These are phyloP conservation scores for Neurospora sp. DNA, from an alignment of 495 filamentous ascomycete species.

Conservation along the genomic window DNA sequence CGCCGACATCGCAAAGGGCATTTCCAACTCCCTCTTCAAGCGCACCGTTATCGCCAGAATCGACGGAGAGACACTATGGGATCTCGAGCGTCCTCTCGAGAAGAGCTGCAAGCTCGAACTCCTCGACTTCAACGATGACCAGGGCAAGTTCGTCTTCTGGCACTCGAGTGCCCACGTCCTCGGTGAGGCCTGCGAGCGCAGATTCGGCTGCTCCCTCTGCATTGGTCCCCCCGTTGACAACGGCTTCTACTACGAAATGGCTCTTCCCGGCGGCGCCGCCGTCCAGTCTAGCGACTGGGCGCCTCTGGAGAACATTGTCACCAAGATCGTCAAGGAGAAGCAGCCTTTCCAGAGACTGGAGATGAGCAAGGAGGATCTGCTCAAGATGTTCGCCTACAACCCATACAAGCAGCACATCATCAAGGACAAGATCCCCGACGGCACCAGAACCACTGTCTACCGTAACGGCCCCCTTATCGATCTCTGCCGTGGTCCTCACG, in stretches of 20 bases:
- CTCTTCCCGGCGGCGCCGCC: conserved; percentile 60
- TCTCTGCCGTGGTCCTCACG: conserved; percentile 58
- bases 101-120: conserved; percentile 66
- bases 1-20: conserved; percentile 51
- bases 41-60: conserved; percentile 74
- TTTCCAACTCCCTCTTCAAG: conserved; percentile 62
- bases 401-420: conserved; percentile 83
- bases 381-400: conserved; percentile 95
- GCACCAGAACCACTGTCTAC: conserved; percentile 88
- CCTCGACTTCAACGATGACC: conserved; percentile 72
- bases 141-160: conserved; percentile 57
- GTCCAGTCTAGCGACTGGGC: conserved; percentile 70
- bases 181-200: conserved; percentile 83
- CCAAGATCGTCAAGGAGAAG: conserved; percentile 85
- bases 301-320: conserved; percentile 63
- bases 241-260: conserved; percentile 99
- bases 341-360: conserved; percentile 87
- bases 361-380: conserved; percentile 77
- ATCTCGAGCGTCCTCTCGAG: conserved; percentile 83
- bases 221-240: conserved; percentile 79
- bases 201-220: conserved; percentile 83
- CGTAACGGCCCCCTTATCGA: conserved; percentile 49
- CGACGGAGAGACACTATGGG: conserved; percentile 70
- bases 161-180: conserved; percentile 88
- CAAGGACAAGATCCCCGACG: conserved; percentile 79